phyloP scores from a whole-genome alignment of 192 early-diverging fungal species.

The Backusella parvicylindrica region DNA sequence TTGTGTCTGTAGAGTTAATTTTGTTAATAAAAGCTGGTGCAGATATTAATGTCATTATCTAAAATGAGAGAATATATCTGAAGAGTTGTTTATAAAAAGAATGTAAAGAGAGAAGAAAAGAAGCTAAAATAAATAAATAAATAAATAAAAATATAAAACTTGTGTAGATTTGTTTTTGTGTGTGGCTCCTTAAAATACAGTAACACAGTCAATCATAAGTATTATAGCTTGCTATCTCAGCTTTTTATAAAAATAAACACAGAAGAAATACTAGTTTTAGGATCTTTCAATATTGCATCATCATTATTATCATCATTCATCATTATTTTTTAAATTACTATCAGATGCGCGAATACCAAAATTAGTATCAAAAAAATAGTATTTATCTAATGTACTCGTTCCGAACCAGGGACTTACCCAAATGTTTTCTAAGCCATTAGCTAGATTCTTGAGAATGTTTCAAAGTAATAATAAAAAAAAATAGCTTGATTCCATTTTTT shows the following conservation, averaged over 20 bases:
- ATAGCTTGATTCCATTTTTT: background rate
- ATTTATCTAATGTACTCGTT: background rate
- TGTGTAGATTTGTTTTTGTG: background rate
- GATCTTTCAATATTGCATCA: background rate
- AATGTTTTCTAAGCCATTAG: background rate
- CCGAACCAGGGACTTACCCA: background rate
- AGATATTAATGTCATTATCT: background rate
- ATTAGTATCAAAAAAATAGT: background rate
- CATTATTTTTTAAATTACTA: background rate
- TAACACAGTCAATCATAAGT: background rate
- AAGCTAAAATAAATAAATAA: background rate
- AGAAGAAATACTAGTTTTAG: constrained; percentile 4
- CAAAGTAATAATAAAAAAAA: background rate
- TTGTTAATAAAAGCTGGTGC: background rate
- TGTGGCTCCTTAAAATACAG: background rate
- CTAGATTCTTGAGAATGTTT: background rate
- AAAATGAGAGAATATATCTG: background rate
- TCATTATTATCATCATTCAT: background rate
- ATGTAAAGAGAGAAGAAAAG: background rate
- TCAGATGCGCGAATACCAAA: background rate
- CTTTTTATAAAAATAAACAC: constrained; percentile 4
- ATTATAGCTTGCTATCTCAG: background rate
- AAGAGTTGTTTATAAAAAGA: background rate
- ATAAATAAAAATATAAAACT: background rate
- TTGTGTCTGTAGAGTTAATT: background rate